Base-by-base conservation (phyloP, 1,139 yeast genomes). In the Casaregolazyma lundiana region DNA sequence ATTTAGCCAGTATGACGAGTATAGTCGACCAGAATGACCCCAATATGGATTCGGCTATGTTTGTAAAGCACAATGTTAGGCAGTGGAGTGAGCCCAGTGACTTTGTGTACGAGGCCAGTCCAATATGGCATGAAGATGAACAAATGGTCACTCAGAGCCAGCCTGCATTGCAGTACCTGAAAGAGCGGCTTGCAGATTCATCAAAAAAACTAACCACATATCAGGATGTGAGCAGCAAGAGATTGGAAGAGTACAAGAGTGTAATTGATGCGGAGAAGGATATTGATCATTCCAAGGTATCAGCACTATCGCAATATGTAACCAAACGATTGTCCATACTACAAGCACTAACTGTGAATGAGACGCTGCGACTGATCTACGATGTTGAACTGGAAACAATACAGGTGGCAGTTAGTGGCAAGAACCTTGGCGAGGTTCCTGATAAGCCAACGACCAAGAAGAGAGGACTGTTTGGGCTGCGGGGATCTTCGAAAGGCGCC, bases 91-190 rank as follows among this genome's bases (percentile, higher is more conserved):
- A 89, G 58, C 98, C 97, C 0, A 70, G 70, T 4, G 97, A 92
- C 65, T 87, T 84, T 61, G 76, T 78, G 55, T 94, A 84, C 60
- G 77, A 87, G 54, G 97, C 97, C 1, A 82, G 95, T 35, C 81
- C 90, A 29, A 84, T 94, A 43, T 94, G 98, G 98, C 97, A 90
- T 65, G 98, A 92, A 60, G 97, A 92, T 64, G 96, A 89, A 53
- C 72, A 78, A 41, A 79, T 92, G 69, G 71, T 81, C 13, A 75
- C 78, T 1, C 75, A 76, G 16, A 68, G 71, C 29, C 81, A 78
- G 36, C 76, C 76, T 1, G 92, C 88, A 56, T 71, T 88, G 53
- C 74, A 80, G 15, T 78, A 75, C 44, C 71, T 92, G 60, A 81
- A 84, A 59, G 75, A 76, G 50, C 69, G 73, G 47, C 71, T 92